A percentile compares a stretch with the other conserved stretches of the same genome.
Evolutionary conservation across 2,329 filamentous ascomycete genomes (phyloP).

Genomic region (Colletotrichum godetiae): DNA sequence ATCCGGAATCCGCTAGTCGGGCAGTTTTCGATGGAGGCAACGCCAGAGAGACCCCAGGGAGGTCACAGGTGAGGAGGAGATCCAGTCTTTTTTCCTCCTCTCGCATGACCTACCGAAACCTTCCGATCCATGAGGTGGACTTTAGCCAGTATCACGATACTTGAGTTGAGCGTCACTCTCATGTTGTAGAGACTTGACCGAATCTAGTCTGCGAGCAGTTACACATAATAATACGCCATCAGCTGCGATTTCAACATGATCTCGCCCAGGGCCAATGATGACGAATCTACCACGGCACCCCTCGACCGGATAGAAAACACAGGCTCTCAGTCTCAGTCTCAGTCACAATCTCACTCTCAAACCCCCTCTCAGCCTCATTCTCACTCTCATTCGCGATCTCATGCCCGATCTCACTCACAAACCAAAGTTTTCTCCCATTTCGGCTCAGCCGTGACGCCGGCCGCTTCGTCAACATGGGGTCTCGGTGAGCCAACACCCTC

Average conservation of each 20-base stretch:
- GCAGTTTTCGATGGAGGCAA: not conserved
- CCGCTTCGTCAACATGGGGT: slow-evolving; percentile 14
- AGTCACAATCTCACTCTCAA: not conserved
- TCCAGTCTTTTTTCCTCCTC: slow-evolving; percentile 17
- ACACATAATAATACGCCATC: too few relatives aligned
- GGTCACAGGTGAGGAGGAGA: not conserved
- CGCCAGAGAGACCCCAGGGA: not conserved
- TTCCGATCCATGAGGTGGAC: not conserved
- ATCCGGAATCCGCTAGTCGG: not conserved
- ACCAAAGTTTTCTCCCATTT: slow-evolving; percentile 2
- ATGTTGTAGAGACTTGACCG: not conserved
- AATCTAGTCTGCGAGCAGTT: not conserved
- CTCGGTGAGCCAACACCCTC: slow-evolving; percentile 24
- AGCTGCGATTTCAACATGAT: not conserved
- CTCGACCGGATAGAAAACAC: slow-evolving; percentile 15
- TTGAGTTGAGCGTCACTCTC: not conserved
- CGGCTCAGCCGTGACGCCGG: slow-evolving; percentile 8
- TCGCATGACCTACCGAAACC: slow-evolving; percentile 28
- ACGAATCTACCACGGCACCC: slow-evolving; percentile 1
- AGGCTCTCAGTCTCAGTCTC: not conserved
- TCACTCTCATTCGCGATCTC: not conserved
- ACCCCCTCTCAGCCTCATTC: not conserved
- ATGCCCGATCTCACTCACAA: not conserved
- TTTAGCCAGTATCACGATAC: not conserved
- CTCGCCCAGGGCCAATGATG: slow-evolving; percentile 18